Base-by-base conservation (phyloP, 2,329 filamentous ascomycete species). In the Blumeria graminis region DNA sequence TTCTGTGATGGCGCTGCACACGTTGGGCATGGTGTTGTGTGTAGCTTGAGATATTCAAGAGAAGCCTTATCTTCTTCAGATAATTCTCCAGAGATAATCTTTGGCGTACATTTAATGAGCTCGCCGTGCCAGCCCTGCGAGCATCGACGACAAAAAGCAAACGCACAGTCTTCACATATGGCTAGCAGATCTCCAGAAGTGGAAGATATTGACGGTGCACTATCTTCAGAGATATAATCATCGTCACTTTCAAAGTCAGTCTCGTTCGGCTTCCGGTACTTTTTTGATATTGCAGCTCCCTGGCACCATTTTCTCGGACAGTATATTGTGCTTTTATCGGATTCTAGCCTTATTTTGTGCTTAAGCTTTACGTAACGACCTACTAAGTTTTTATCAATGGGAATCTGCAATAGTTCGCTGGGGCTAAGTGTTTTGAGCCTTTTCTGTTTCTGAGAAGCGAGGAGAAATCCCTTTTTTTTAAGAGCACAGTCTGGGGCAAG, bases 261-360 rank as follows among this genome's bases (percentile, higher is more conserved):
- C 4, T 82, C 81, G n/a, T 74, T 68, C 4, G 82, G 82, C 65
- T 86, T 86, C 58, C 75, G 81, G 68, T 85, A 80, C 63, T 76
- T 80, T 65, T 82, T 84, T 22, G 83, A 86, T 50, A 80, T 78
- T 32, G 89, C 89, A 2, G 89, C 86, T 6, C 87, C 89, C 68
- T 92, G 86, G 67, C 92, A 98, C 86, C 89, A 95, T 57, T 81
- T 75, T 8, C 92, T 79, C 0, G 92, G 92, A 64, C 92, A 98
- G 67, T 94, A 96, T 36, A 95, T 77, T 0, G 89, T 95, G 58
- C 81, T 83, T 65, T 89, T 93, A 69, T 96, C 89, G 0, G 86
- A 82, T 68, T 96, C 92, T 2, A 96, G 77, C 66, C 87, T 84
- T 61, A 84, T 86, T 71, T 96, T 96, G 65, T 94, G 86, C 70